These are phyloP conservation scores for Talaromyces ruber DNA, from an alignment of 495 filamentous ascomycete species.

Conservation along the genomic window DNA sequence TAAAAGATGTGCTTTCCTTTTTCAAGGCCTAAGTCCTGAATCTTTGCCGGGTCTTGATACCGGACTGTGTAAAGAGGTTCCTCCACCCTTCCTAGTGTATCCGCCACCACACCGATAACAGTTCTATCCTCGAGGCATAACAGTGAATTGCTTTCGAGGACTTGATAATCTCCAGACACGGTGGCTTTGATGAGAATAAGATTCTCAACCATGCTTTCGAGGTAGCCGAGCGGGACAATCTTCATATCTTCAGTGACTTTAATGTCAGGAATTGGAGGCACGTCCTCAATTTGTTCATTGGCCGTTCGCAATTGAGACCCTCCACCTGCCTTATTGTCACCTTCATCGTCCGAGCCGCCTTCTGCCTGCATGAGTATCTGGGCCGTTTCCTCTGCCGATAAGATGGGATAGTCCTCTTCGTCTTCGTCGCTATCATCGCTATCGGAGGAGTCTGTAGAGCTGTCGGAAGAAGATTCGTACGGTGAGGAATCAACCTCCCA, in stretches of 20 bases:
- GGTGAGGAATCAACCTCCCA: slow-evolving; percentile 62
- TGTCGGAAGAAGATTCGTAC: slow-evolving; percentile 47
- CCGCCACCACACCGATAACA: slow-evolving; percentile 69
- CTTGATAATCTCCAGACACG: slow-evolving; percentile 70
- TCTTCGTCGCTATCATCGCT: slow-evolving; percentile 56
- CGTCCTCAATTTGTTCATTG: slow-evolving; percentile 62
- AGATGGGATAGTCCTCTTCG: slow-evolving; percentile 61
- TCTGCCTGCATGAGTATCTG: slow-evolving; percentile 72
- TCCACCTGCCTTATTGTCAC: slow-evolving; percentile 36
- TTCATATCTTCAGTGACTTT: slow-evolving; percentile 64
- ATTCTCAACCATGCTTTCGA: slow-evolving; percentile 68
- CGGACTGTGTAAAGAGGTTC: slow-evolving; percentile 73
- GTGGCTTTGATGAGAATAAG: slow-evolving; percentile 70
- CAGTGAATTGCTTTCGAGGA: slow-evolving; percentile 73
- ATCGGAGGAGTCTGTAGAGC: slow-evolving; percentile 31
- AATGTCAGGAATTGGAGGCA: slow-evolving; percentile 65
- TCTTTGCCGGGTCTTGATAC: slow-evolving; percentile 57
- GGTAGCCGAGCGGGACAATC: slow-evolving; percentile 60
- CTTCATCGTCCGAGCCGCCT: slow-evolving; percentile 64
- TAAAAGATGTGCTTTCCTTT: slow-evolving; percentile 68
- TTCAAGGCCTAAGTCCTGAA: slow-evolving; percentile 53
- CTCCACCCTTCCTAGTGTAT: slow-evolving; percentile 73
- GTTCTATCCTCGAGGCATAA: slow-evolving; percentile 70
- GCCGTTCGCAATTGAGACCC: slow-evolving; percentile 51
- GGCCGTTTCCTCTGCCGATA: slow-evolving; percentile 70